phyloP scores from a whole-genome alignment of 768 basidiomycete species.

The Kwoniella sp. region DNA sequence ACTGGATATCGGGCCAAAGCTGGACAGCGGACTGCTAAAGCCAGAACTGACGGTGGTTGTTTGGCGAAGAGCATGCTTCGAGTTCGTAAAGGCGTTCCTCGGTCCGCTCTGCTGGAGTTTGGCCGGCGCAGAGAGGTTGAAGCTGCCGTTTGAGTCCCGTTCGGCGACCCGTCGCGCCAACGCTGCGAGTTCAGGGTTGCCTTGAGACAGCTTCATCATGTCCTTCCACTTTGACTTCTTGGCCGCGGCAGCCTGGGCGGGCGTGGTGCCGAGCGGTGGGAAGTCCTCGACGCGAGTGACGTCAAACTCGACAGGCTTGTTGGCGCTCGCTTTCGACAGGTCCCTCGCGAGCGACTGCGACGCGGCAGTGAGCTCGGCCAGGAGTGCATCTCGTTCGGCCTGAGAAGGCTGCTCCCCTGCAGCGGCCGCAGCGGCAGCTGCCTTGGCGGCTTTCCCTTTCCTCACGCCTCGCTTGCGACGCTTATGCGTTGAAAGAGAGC shows the following conservation, averaged over 20 bases:
- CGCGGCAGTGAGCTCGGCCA: slow-evolving; percentile 69
- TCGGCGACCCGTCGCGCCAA: slow-evolving; percentile 44
- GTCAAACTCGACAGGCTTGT: slow-evolving; percentile 23
- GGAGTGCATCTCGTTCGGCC: slow-evolving; percentile 43
- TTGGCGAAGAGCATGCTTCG: slow-evolving; percentile 16
- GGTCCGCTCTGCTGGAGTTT: slow-evolving; percentile 68
- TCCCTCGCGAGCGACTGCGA: slow-evolving; percentile 80
- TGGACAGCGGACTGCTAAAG: slow-evolving; percentile 18
- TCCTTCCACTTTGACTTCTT: slow-evolving; percentile 85
- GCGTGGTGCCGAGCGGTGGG: slow-evolving; percentile 45
- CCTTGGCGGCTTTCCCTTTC: slow-evolving; percentile 62
- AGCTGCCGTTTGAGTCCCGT: slow-evolving; percentile 24
- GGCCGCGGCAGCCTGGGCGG: slow-evolving; percentile 54
- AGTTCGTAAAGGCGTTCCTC: slow-evolving; percentile 63
- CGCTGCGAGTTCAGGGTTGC: slow-evolving; percentile 46
- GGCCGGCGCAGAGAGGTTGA: slow-evolving; percentile 66
- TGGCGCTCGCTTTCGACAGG: slow-evolving; percentile 52
- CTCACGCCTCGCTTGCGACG: slow-evolving; percentile 78
- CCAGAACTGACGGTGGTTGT: slow-evolving; percentile 18
- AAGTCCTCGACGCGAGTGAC: slow-evolving; percentile 51
- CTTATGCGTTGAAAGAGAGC: slow-evolving; percentile 69
- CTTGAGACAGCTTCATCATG: slow-evolving; percentile 56
- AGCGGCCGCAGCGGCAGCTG: slow-evolving; percentile 41
- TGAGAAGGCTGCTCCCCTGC: slow-evolving; percentile 55
- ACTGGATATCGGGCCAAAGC: slow-evolving; percentile 28